Conservation (phyloP, 257 asterid species). For the Eustoma russellianum region DNA sequence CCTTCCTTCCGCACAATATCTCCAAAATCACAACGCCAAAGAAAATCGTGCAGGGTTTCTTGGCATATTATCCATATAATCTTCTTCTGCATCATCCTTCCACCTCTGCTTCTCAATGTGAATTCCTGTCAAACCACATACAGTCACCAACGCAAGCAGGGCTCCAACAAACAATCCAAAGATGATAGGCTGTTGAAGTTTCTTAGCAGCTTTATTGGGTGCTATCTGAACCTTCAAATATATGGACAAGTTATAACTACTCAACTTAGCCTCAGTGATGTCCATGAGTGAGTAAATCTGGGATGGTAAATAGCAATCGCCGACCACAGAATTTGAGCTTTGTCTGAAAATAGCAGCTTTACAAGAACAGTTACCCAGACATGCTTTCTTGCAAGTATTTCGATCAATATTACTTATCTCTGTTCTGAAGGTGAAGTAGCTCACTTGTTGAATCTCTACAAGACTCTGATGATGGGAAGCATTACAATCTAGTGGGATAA, state of each 20-base stretch:
- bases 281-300: constrained; percentile 24
- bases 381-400: constrained; percentile 24
- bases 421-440: constrained; percentile 16
- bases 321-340: constrained; percentile 14
- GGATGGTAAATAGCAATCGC: constrained; percentile 29
- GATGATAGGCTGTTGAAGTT: constrained; percentile 1
- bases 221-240: constrained; percentile 18
- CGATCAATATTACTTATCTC: constrained; percentile 5
- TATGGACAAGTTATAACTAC: constrained; percentile 11
- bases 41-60: constrained; percentile 23
- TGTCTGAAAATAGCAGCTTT: constrained; percentile 33
- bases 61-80: constrained; percentile 13
- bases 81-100: constrained; percentile 9
- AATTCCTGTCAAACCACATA: constrained; percentile 6
- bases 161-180: constrained; percentile 9
- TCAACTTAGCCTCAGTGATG: constrained; percentile 10
- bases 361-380: constrained; percentile 34
- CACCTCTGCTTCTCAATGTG: constrained; percentile 8
- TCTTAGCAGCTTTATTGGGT: neutral
- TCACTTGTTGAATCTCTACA: constrained; percentile 21
- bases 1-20: constrained; percentile 15
- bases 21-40: constrained; percentile 20
- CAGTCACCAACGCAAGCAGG: neutral
- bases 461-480: constrained; percentile 15
- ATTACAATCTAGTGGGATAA: constrained; percentile 18